Percentiles rank a stretch among this genome's conserved stretches.
These are phyloP conservation scores for Atalantia buxifolia DNA, from an alignment of 345 rosid species.

Conservation along the genomic window DNA sequence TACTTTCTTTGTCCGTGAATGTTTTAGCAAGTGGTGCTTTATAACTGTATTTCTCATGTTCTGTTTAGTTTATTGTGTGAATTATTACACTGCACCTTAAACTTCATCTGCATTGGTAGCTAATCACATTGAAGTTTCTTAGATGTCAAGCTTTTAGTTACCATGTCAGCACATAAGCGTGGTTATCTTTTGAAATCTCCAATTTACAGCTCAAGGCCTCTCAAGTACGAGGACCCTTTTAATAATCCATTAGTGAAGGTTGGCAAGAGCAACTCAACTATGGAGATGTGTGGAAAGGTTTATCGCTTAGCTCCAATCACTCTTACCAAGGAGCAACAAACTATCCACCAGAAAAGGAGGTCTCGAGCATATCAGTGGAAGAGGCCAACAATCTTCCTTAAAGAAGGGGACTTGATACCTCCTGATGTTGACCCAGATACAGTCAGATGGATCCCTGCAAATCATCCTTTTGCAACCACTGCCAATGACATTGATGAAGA, in stretches of 20 bases:
- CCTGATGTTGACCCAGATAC: constrained; percentile 91
- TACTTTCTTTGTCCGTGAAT: not conserved
- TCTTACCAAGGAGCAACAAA: constrained; percentile 71
- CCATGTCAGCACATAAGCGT: not conserved
- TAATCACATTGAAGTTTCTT: not conserved
- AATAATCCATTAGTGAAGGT: constrained; percentile 84
- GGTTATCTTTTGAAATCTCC: constrained; percentile 6
- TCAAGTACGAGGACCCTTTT: constrained; percentile 89
- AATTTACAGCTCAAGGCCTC: constrained; percentile 60
- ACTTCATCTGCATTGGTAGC: not conserved
- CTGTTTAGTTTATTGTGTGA: not conserved
- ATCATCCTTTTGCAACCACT: constrained; percentile 96
- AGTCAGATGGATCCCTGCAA: constrained; percentile 96
- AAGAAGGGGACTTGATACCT: constrained; percentile 89
- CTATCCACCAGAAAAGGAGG: constrained; percentile 82
- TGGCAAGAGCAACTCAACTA: constrained; percentile 67
- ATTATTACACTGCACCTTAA: not conserved
- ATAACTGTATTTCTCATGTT: not conserved
- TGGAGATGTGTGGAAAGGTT: constrained; percentile 96
- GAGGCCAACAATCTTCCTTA: constrained; percentile 78
- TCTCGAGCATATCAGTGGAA: constrained; percentile 98
- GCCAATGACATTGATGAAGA: constrained; percentile 81
- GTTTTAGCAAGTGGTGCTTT: constrained; percentile 2
- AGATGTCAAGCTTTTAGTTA: not conserved
- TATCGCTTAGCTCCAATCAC: constrained; percentile 82